Evolutionary conservation across 306 rosid species (phyloP), one percentile per base, ranked within the genome.

Genomic region (Ceratonia siliqua): DNA sequence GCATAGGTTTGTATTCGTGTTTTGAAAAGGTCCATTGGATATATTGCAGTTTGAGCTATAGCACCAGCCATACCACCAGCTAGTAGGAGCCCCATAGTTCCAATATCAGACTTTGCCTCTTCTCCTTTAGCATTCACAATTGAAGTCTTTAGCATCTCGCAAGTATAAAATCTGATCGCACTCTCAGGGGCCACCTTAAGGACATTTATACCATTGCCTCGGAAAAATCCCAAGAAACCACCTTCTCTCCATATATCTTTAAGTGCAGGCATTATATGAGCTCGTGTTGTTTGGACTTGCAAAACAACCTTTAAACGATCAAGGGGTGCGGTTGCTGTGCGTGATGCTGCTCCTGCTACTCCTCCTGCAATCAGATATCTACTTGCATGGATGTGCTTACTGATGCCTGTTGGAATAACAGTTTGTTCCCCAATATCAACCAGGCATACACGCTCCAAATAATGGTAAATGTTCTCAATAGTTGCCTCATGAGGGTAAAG

Each of bases 111-210:
- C 56, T 85, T 83, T 13, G 46, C 48, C 62, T 78, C 94, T 72
- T 45, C 87, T 38, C 88, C 96, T 73, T 68, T 84, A 76, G 71
- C 72, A 48, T 86, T 70, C 2, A 46, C 88, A 74, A 94, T 84
- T 48, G 79, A 79, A 33, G 70, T 75, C 71, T 89, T 94, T 70
- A 91, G 61, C 87, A 81, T 82, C 89, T 94, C 98, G 20, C 85
- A 91, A 11, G 90, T 83, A 74, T 89, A 89, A 78, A 94, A 94
- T 83, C 83, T 91, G 79, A 94, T 89, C 67, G 97, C 98, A 82
- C 97, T 94, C 78, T 94, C 97, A 30, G 94, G 98, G 68, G 98
- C 96, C 70, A 94, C 98, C 87, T 94, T 94, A 55, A 94, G 70
- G 57, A 94, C 96, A 77, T 94, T 94, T 69, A 94, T 81, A 76